phyloP scores from a whole-genome alignment of 2,329 filamentous ascomycete genomes.

The Exophiala spinifera region DNA sequence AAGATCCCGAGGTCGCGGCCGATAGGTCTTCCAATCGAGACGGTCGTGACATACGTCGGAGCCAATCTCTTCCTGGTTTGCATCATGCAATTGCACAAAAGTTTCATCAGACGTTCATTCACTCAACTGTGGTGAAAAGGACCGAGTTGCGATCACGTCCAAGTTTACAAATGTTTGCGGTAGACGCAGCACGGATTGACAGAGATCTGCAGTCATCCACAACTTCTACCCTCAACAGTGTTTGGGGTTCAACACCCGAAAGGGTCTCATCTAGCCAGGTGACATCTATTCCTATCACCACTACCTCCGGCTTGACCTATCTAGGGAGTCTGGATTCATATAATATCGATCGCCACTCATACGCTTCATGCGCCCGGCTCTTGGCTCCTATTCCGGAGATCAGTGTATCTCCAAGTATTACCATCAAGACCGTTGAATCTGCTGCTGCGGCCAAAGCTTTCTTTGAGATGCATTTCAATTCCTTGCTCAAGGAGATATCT shows the following conservation, averaged over 20 bases:
- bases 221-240: constrained; percentile 22
- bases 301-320: constrained; percentile 8
- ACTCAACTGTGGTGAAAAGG: constrained; percentile 26
- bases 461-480: constrained; percentile 79
- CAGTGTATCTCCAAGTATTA: constrained; percentile 1
- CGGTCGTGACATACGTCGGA: constrained; percentile 6
- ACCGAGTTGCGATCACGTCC: constrained; percentile 22
- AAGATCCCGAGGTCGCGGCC: background rate
- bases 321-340: constrained; percentile 12
- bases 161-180: constrained; percentile 23
- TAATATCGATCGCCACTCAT: constrained; percentile 13
- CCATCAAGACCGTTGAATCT: constrained; percentile 65
- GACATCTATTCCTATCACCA: constrained; percentile 17
- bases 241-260: constrained; percentile 8
- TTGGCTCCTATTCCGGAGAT: constrained; percentile 25
- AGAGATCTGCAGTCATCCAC: constrained; percentile 14
- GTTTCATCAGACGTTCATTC: constrained; percentile 19
- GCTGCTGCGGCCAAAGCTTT: constrained; percentile 79
- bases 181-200: constrained; percentile 3
- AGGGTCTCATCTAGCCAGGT: constrained; percentile 16
- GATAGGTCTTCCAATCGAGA: background rate
- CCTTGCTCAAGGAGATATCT: constrained; percentile 57
- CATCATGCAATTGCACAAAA: constrained; percentile 18
- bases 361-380: constrained; percentile 4
- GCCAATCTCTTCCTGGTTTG: constrained; percentile 20